Conservation (phyloP, 305 asterid genomes). For the Solanum aculeatissimum region DNA sequence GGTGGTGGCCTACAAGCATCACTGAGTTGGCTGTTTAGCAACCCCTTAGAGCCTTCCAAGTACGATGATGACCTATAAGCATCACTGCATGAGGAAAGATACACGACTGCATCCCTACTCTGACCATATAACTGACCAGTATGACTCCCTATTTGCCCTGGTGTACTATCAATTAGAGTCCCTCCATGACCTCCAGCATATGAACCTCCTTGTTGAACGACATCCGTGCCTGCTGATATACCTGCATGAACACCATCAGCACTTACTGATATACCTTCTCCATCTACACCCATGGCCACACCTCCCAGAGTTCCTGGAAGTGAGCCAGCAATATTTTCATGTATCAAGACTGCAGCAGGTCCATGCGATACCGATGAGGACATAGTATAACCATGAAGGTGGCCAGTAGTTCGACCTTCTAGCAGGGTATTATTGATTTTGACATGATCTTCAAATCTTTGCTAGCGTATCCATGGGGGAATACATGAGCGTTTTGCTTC, state of each 20-base stretch:
- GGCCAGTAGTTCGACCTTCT: conserved; percentile 13
- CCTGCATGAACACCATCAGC: not conserved
- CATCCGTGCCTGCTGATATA: conserved; percentile 7
- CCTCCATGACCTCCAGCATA: conserved; percentile 28
- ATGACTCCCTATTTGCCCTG: conserved; percentile 1
- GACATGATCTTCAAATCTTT: conserved; percentile 3
- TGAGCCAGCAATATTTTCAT: conserved; percentile 12
- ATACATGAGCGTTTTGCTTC: conserved; percentile 36
- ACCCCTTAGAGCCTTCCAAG: not conserved
- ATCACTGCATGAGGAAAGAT: conserved; percentile 5
- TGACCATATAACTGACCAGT: conserved; percentile 21
- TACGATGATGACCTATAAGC: not conserved
- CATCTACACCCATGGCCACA: conserved; percentile 7
- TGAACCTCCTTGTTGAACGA: conserved; percentile 12
- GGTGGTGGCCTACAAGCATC: conserved; percentile 17
- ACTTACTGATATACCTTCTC: conserved; percentile 5
- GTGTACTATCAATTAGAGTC: conserved; percentile 8
- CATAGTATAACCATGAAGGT: conserved; percentile 17
- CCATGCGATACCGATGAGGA: conserved; percentile 32
- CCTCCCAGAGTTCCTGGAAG: not conserved
- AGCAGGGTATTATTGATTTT: conserved; percentile 20
- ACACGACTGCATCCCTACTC: conserved; percentile 21
- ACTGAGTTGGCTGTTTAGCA: not conserved
- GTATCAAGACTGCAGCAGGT: conserved; percentile 24
- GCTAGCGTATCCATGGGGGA: conserved; percentile 23